These are phyloP conservation scores for Fusarium foetens DNA, from an alignment of 2,329 filamentous ascomycete species.

Conservation along the genomic window DNA sequence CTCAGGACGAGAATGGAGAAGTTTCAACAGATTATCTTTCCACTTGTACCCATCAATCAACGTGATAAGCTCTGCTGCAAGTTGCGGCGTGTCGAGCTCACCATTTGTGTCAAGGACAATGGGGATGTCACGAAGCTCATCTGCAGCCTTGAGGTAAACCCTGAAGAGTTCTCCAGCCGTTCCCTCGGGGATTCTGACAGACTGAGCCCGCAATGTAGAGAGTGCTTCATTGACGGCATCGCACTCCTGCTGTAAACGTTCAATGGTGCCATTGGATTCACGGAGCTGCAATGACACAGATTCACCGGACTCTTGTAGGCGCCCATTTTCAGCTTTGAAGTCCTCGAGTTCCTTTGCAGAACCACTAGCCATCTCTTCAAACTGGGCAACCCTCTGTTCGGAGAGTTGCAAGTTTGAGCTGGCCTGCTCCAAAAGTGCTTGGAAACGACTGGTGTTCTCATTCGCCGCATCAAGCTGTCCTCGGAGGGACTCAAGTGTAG, in stretches of 20 bases:
- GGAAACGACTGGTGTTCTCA: neutral
- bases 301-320: neutral
- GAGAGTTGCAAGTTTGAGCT: neutral
- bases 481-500: neutral
- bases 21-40: neutral
- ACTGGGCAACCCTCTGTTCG: neutral
- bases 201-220: neutral
- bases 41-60: neutral
- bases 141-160: neutral
- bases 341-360: neutral
- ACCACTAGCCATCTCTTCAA: neutral
- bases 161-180: neutral
- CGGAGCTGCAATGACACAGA: neutral
- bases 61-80: neutral
- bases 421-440: neutral
- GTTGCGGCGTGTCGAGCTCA: neutral
- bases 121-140: neutral
- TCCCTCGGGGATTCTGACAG: neutral
- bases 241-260: neutral
- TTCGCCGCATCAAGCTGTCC: neutral
- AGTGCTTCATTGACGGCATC: rapidly evolving
- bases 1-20: neutral
- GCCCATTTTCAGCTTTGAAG: neutral
- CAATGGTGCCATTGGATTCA: neutral
- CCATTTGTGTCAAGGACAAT: neutral